A percentile compares a stretch with the other conserved stretches of the same genome.
phyloP scores from a whole-genome alignment of 768 basidiomycete genomes.

The Collybiopsis confluens region DNA sequence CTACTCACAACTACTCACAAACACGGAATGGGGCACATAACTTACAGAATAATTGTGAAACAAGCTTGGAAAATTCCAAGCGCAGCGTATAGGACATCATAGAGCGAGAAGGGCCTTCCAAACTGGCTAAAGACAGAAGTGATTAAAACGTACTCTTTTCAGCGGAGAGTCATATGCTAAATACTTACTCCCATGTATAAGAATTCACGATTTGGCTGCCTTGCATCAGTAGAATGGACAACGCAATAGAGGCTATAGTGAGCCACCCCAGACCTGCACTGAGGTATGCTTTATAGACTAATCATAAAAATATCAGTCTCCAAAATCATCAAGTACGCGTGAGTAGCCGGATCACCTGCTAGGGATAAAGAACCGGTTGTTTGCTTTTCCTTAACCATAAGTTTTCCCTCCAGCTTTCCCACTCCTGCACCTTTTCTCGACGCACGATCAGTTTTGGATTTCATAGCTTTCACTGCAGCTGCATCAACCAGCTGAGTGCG shows the following conservation, averaged over 20 bases:
- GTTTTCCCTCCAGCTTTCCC: conserved; percentile 60
- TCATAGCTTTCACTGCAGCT: conserved; percentile 25
- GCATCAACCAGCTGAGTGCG: conserved; percentile 13
- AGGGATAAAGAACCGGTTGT: conserved; percentile 58
- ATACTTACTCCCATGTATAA: conserved; percentile 53
- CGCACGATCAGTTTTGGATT: conserved; percentile 31
- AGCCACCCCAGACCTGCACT: conserved; percentile 47
- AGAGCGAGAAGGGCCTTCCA: conserved; percentile 48
- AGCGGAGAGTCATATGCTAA: too few relatives aligned
- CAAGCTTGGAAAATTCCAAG: conserved; percentile 52
- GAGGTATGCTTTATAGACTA: conserved; percentile 60
- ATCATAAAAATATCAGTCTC: not conserved
- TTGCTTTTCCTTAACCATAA: conserved; percentile 63
- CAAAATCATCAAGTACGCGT: not conserved
- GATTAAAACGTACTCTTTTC: not conserved
- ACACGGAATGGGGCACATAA: conserved; percentile 3
- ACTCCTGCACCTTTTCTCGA: conserved; percentile 40
- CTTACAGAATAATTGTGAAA: conserved; percentile 57
- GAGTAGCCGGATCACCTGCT: conserved; percentile 32
- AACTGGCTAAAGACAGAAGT: too few relatives aligned
- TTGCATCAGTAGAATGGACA: conserved; percentile 56
- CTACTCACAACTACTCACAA: not conserved
- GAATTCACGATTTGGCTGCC: conserved; percentile 55
- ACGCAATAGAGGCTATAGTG: conserved; percentile 46
- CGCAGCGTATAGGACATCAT: conserved; percentile 59